These are phyloP conservation scores for Aspergillus vadensis DNA, from an alignment of 2,329 filamentous ascomycete genomes.

Conservation along the genomic window DNA sequence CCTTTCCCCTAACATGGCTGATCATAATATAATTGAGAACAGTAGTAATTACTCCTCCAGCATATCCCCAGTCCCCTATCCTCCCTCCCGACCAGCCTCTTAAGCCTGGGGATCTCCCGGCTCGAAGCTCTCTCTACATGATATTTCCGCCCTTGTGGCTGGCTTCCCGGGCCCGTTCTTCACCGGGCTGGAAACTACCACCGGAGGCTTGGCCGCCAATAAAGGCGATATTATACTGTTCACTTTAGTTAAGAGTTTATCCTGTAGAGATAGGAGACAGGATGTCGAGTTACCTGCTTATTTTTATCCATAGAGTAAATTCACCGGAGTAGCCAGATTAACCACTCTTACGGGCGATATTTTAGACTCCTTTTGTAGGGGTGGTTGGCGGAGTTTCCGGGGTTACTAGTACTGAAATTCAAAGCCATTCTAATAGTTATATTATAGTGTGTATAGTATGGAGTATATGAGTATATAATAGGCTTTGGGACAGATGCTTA, in stretches of 20 bases:
- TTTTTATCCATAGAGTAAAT: constrained; percentile 32
- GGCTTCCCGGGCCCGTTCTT: constrained; percentile 35
- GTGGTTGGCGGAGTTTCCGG: constrained; percentile 45
- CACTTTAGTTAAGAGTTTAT: background rate
- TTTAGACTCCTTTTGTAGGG: constrained; percentile 49
- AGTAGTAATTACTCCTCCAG: background rate
- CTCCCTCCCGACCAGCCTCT: constrained; percentile 22
- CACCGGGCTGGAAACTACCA: constrained; percentile 58
- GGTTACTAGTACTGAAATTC: constrained; percentile 30
- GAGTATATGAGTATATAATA: background rate
- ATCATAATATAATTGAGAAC: background rate
- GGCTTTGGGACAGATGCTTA: no score
- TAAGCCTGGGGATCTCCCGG: constrained; percentile 17
- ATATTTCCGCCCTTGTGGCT: constrained; percentile 52
- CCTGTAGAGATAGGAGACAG: background rate
- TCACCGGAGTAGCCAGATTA: constrained; percentile 34
- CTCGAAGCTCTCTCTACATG: constrained; percentile 18
- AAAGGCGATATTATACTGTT: constrained; percentile 57
- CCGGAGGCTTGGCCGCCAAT: constrained; percentile 56
- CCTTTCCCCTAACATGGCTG: no score
- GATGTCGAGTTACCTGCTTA: constrained; percentile 29
- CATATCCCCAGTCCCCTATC: background rate
- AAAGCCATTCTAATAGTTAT: constrained; percentile 14
- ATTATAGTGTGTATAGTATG: background rate
- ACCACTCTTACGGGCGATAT: constrained; percentile 42